phyloP scores from a whole-genome alignment of 345 rosid genomes.

The Corymbia maculata region DNA sequence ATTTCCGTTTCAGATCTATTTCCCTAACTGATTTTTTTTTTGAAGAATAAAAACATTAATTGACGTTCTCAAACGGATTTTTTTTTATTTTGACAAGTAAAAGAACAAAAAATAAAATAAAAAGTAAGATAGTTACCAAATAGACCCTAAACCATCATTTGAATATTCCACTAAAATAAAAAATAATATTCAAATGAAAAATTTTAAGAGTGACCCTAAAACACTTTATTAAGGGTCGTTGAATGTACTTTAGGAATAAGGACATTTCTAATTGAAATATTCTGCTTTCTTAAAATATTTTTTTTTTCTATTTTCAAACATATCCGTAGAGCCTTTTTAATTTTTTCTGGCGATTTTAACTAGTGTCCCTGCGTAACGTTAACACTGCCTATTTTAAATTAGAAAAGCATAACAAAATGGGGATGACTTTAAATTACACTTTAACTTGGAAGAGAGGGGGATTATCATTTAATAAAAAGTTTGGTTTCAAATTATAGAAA shows the following conservation, averaged over 20 bases:
- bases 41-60: too few species aligned
- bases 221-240: neutral
- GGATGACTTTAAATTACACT: neutral
- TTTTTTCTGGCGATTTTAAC: neutral
- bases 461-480: neutral
- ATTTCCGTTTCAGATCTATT: too few species aligned
- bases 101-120: too few species aligned
- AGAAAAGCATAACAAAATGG: neutral
- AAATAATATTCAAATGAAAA: neutral
- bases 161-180: neutral
- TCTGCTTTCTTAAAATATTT: neutral
- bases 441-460: neutral
- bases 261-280: neutral
- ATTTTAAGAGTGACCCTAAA: neutral
- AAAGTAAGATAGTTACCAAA: too few species aligned
- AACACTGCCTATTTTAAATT: neutral
- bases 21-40: too few species aligned
- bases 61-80: too few species aligned
- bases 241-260: neutral
- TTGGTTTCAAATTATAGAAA: neutral
- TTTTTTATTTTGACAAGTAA: too few species aligned
- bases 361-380: neutral
- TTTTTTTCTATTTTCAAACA: too few species aligned
- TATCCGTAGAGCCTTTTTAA: neutral
- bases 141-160: neutral